These are phyloP conservation scores for Crithidia bombi DNA, from an alignment of 208 protist genomes.

Conservation along the genomic window DNA sequence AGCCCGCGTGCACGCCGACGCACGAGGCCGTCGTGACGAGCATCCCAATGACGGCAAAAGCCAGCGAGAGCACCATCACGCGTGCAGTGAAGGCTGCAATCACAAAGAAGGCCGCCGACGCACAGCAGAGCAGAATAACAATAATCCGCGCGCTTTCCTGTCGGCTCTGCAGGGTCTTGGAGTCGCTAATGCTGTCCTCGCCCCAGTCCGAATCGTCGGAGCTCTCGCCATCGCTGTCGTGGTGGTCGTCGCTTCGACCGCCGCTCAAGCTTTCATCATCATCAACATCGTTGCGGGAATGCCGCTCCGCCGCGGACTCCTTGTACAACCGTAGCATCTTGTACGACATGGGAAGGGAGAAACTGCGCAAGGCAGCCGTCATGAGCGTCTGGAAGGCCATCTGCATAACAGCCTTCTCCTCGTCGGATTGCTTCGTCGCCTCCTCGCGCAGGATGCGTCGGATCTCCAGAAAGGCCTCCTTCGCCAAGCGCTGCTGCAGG, in stretches of 20 bases:
- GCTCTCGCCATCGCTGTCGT: background rate
- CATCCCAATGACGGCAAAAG: constrained; percentile 56
- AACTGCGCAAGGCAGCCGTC: constrained; percentile 42
- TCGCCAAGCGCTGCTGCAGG: constrained; percentile 32
- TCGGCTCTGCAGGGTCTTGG: constrained; percentile 14
- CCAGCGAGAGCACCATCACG: constrained; percentile 46
- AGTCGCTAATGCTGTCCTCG: constrained; percentile 5
- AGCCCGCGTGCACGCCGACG: constrained; percentile 65
- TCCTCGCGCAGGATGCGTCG: constrained; percentile 27
- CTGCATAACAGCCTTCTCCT: constrained; percentile 46
- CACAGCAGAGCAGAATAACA: constrained; percentile 64
- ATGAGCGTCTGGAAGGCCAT: constrained; percentile 56
- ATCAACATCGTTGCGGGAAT: background rate
- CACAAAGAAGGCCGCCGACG: constrained; percentile 64
- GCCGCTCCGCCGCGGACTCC: constrained; percentile 10
- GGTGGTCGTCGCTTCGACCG: background rate
- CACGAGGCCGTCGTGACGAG: constrained; percentile 67
- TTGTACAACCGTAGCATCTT: constrained; percentile 36
- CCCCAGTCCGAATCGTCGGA: constrained; percentile 8
- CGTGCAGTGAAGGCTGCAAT: constrained; percentile 58
- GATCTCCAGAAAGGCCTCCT: constrained; percentile 48
- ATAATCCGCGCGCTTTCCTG: constrained; percentile 54
- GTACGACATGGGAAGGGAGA: constrained; percentile 38
- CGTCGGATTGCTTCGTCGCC: constrained; percentile 21
- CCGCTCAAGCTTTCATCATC: no score